Evolutionary conservation across 768 basidiomycete species (phyloP).

Genomic region (Basidioascus undulatus): DNA sequence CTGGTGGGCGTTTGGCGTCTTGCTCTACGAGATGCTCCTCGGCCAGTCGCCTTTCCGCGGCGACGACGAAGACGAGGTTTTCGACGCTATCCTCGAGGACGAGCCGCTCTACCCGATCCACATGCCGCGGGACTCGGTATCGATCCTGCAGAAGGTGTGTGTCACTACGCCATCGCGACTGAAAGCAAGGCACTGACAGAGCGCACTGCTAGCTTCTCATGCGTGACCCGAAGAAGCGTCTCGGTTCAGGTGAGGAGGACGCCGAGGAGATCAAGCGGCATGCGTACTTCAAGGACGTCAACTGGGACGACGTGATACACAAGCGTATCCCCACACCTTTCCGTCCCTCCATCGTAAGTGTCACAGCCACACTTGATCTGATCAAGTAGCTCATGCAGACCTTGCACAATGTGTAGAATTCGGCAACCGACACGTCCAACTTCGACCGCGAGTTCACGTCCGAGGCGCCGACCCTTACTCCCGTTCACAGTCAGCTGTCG

Average conservation of each 20-base stretch:
- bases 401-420: slow-evolving; percentile 7
- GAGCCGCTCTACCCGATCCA: slow-evolving; percentile 97
- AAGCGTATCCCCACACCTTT: slow-evolving; percentile 95
- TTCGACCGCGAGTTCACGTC: slow-evolving; percentile 94
- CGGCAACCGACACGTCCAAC: slow-evolving; percentile 28
- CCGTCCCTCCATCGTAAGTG: slow-evolving; percentile 75
- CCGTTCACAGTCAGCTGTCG: slow-evolving; percentile 82
- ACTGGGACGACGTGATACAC: slow-evolving; percentile 84
- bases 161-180: neutral
- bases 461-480: slow-evolving; percentile 90
- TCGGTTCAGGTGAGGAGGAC: slow-evolving; percentile 75
- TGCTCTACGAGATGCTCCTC: slow-evolving; percentile 95
- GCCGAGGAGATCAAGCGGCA: slow-evolving; percentile 94
- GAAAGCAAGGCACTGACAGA: slow-evolving; percentile 1
- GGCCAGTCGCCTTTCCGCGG: slow-evolving; percentile 98
- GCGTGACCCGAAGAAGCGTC: slow-evolving; percentile 66
- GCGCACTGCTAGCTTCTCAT: slow-evolving; percentile 43
- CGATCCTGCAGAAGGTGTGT: slow-evolving; percentile 69
- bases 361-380: neutral
- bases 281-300: slow-evolving; percentile 96
- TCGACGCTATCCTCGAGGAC: slow-evolving; percentile 95
- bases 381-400: slow-evolving; percentile 1
- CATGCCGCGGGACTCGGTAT: slow-evolving; percentile 93
- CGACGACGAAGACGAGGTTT: slow-evolving; percentile 98
- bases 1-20: slow-evolving; percentile 99